A percentile compares a stretch with the other conserved stretches of the same genome.
These are phyloP conservation scores for Breynia disticha DNA, from an alignment of 441 rosid genomes.

Conservation along the genomic window DNA sequence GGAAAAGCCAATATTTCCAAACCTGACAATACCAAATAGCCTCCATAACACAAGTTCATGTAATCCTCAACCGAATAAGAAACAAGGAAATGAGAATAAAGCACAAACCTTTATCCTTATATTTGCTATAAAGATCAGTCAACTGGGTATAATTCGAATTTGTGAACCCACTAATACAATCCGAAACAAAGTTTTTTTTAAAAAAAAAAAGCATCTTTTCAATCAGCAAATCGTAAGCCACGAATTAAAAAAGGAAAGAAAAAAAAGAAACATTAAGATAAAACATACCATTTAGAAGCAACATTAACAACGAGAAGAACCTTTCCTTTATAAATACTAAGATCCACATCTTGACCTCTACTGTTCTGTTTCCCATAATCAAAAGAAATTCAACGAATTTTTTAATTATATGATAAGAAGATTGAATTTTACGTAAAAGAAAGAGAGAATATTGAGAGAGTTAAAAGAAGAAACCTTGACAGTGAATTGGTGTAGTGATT, in stretches of 20 bases:
- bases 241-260: background rate
- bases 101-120: constrained; percentile 55
- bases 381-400: background rate
- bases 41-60: no score
- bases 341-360: constrained; percentile 58
- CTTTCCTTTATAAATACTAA: constrained; percentile 66
- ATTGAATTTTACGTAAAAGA: no score
- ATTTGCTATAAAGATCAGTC: constrained; percentile 54
- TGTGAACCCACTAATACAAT: constrained; percentile 61
- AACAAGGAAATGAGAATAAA: background rate
- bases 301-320: constrained; percentile 82
- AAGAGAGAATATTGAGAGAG: no score
- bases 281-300: constrained; percentile 77
- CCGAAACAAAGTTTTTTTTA: no score
- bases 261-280: constrained; percentile 8
- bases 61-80: no score
- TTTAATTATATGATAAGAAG: background rate
- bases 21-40: constrained; percentile 30
- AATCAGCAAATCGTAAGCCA: background rate
- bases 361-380: constrained; percentile 33
- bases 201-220: background rate
- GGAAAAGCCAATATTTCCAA: constrained; percentile 92
- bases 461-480: constrained; percentile 44
- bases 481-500: constrained; percentile 70
- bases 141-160: constrained; percentile 75